Conservation (phyloP, 2,329 filamentous ascomycete species). For the Hypoxylon sp. region DNA sequence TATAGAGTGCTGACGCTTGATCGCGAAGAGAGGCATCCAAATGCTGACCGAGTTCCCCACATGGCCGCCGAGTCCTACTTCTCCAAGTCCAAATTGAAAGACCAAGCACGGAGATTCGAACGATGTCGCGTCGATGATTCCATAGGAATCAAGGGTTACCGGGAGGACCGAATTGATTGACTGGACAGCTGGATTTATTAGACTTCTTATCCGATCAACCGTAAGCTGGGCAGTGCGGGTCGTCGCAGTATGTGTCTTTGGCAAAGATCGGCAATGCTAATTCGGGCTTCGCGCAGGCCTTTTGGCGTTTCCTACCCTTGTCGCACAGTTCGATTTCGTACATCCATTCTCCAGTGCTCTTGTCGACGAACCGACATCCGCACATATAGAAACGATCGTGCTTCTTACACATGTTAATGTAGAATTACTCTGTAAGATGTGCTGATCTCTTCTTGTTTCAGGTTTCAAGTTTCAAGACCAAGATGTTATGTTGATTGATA, state of each 20-base stretch:
- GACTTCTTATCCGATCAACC: constrained; percentile 10
- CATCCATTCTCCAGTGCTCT: constrained; percentile 41
- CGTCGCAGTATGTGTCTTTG: constrained; percentile 48
- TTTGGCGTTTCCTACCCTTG: constrained; percentile 36
- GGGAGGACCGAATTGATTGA: constrained; percentile 20
- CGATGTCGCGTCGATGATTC: constrained; percentile 2
- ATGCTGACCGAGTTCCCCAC: not conserved
- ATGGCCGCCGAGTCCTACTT: constrained; percentile 1
- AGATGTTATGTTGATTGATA: not conserved
- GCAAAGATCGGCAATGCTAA: constrained; percentile 48
- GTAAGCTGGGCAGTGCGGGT: constrained; percentile 48
- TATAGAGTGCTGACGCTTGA: not conserved
- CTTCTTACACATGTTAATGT: constrained; percentile 45
- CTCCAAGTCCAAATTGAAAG: not conserved
- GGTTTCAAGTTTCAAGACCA: not conserved
- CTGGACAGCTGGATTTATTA: constrained; percentile 3
- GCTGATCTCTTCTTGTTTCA: not conserved
- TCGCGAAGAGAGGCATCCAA: constrained; percentile 13
- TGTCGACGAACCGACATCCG: constrained; percentile 47
- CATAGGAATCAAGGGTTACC: constrained; percentile 6
- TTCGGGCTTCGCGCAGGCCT: constrained; percentile 44
- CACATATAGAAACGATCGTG: constrained; percentile 51
- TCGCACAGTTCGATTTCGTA: constrained; percentile 47
- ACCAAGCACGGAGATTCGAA: constrained; percentile 20
- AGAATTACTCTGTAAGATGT: not conserved